These are phyloP conservation scores for Pleurotus giganteus DNA, from an alignment of 768 basidiomycete genomes.

Conservation along the genomic window DNA sequence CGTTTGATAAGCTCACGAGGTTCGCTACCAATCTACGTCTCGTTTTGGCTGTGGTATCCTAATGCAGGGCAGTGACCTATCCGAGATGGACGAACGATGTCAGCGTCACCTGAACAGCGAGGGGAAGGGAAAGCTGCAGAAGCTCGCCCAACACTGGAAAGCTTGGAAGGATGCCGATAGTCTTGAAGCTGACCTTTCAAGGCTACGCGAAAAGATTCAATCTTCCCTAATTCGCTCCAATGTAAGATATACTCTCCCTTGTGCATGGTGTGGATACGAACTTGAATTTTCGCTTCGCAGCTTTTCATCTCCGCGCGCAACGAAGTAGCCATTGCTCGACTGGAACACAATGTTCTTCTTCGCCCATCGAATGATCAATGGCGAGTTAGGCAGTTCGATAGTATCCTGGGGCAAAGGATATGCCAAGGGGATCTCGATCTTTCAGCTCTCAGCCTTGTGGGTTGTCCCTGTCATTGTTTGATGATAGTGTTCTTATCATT, in stretches of 20 bases:
- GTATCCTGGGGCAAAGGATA: background rate
- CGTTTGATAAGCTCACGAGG: background rate
- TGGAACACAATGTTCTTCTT: background rate
- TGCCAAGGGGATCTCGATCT: background rate
- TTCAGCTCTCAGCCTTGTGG: background rate
- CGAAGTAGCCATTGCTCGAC: background rate
- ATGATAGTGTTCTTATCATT: background rate
- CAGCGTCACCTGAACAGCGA: background rate
- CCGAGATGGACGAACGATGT: background rate
- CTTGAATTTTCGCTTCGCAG: background rate
- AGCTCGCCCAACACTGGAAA: background rate
- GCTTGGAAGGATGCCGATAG: background rate
- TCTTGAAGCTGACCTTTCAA: background rate
- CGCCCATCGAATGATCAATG: background rate
- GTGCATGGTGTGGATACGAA: background rate
- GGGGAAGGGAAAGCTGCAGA: background rate
- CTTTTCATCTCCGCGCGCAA: background rate
- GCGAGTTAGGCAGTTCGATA: background rate
- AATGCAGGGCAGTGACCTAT: background rate
- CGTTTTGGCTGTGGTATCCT: no score
- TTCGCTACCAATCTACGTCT: background rate
- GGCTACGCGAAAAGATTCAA: background rate
- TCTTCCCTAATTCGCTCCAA: background rate
- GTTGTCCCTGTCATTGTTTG: background rate
- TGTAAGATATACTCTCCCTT: background rate